Evolutionary conservation across 225 moss, liverwort and hornwort species (phyloP).

Genomic region (Neckera pumila): DNA sequence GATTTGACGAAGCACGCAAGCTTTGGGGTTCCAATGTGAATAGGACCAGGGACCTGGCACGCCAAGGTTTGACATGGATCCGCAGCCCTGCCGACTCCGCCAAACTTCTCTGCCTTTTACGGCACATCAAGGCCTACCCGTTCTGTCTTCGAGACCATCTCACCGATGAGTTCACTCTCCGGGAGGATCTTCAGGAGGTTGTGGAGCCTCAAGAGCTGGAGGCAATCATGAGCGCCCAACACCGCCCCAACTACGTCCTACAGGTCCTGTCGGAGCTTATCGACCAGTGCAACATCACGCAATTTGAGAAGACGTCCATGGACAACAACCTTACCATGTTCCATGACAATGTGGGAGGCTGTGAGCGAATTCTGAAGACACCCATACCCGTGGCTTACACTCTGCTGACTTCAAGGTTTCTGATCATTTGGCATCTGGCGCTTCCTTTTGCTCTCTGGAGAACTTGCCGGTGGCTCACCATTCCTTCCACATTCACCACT

Average conservation of each 20-base stretch:
- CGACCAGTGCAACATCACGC: slow-evolving; percentile 1
- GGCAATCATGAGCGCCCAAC: neutral
- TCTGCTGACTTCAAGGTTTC: slow-evolving; percentile 54
- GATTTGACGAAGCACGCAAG: slow-evolving; percentile 81
- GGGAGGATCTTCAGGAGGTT: neutral
- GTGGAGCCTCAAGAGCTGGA: slow-evolving; percentile 11
- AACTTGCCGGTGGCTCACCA: slow-evolving; percentile 54
- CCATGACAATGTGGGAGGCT: slow-evolving; percentile 62
- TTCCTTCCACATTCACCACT: slow-evolving; percentile 32
- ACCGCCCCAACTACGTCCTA: slow-evolving; percentile 24
- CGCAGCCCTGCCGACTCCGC: slow-evolving; percentile 30
- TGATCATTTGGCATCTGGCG: slow-evolving; percentile 64
- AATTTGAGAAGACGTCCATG: slow-evolving; percentile 20
- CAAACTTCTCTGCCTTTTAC: slow-evolving; percentile 28
- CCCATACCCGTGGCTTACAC: slow-evolving; percentile 84
- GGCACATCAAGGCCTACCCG: slow-evolving; percentile 57
- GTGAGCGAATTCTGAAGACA: slow-evolving; percentile 60
- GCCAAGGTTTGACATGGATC: slow-evolving; percentile 61
- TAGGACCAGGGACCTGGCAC: slow-evolving; percentile 56
- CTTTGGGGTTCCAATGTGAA: slow-evolving; percentile 68
- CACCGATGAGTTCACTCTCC: neutral
- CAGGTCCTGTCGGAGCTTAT: slow-evolving; percentile 11
- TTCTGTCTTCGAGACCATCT: slow-evolving; percentile 44
- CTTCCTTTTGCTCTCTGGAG: slow-evolving; percentile 66
- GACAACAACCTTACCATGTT: slow-evolving; percentile 54